Base-by-base conservation (phyloP, 768 basidiomycete species). In the Leucocoprinus leucothites region DNA sequence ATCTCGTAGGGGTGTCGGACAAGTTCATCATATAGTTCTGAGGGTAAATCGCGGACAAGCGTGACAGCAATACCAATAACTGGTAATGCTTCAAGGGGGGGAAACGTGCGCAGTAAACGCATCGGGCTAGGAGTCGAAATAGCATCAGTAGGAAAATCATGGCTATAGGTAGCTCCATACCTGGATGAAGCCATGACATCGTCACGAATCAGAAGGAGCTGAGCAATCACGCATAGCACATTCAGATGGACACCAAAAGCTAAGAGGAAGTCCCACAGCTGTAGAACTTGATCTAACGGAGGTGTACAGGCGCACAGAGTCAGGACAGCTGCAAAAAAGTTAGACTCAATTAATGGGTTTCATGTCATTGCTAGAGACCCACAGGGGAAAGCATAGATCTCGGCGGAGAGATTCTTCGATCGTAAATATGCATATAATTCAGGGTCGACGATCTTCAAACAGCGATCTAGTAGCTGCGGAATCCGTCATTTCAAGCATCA, bases 341-440 rank as follows among this genome's bases (percentile, higher is more conserved):
- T 28, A 49, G 8, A 52, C 53, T 47, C 1, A 51, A 28, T 50
- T 44, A 21, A n/a, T 5, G 9, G 34, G 25, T n/a, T 13, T 16
- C 7, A 47, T 51, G 11, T 24, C 25, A 9, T 16, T 3, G 18
- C 9, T 40, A 41, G 31, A 34, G 16, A 79, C 89, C 56, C 64
- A 94, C 94, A 97, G 43, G 97, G 93, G 66, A 99, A 99, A 2
- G 96, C 97, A 67, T 98, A 98, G 22, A 99, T 83, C 69, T 98
- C 95, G 3, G 97, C 97, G 9, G 88, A 89, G 6, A 99, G 80
- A 61, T 96, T 96, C 65, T 94, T 97, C 31, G 87, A 87, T 38
- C 89, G 82, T 35, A 99, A 74, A 70, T 94, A 79, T 13, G 75
- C 74, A 66, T 83, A 96, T 22, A 98, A 76, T 46, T 94, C 89